Evolutionary conservation across 345 rosid species (phyloP), one percentile per base, ranked within the genome.

Genomic region (Aquilaria malaccensis): DNA sequence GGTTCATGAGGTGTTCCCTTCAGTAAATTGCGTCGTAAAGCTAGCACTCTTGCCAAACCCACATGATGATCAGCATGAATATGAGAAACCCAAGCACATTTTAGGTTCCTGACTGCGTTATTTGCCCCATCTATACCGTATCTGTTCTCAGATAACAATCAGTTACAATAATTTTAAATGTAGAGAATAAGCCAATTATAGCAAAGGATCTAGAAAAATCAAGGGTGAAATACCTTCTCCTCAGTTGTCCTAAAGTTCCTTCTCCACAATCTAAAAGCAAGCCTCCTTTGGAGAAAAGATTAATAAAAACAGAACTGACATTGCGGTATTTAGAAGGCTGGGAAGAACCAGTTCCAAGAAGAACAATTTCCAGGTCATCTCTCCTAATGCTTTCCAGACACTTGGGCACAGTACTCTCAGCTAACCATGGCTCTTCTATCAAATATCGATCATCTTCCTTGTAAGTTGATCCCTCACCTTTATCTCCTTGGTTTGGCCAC

Each of bases 21-120:
- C 72, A 93, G 72, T 59, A 93, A 75, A 73, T 84, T 80, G 58
- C 94, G 77, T 57, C 97, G 73, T 49, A 85, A 83, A 70, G 98
- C 82, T 62, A 93, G 86, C 50, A 93, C 75, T 74, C 96, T 84
- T 7, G 98, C 89, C 67, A 93, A 70, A 71, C 94, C 98, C 0
- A 88, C 68, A 48, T 93, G 98, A 82, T 93, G 97, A 74, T 93
- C 98, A 0, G 97, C 97, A 50, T 93, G 98, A 75, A 89, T 93
- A 58, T 93, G 98, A 63, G 98, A 93, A 67, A 93, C 87, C 97
- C 98, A 93, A 62, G 85, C 80, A 58, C 86, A 89, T 63, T 71
- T 79, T 61, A 93, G 74, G 47, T 83, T 83, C 74, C 76, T 78
- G 73, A 87, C 76, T 0, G 86, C 85, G 43, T 69, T 64, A 55